A percentile compares a stretch with the other conserved stretches of the same genome.
phyloP scores from a whole-genome alignment of 2,329 filamentous ascomycete genomes.

The Ambrosiella cleistominuta region DNA sequence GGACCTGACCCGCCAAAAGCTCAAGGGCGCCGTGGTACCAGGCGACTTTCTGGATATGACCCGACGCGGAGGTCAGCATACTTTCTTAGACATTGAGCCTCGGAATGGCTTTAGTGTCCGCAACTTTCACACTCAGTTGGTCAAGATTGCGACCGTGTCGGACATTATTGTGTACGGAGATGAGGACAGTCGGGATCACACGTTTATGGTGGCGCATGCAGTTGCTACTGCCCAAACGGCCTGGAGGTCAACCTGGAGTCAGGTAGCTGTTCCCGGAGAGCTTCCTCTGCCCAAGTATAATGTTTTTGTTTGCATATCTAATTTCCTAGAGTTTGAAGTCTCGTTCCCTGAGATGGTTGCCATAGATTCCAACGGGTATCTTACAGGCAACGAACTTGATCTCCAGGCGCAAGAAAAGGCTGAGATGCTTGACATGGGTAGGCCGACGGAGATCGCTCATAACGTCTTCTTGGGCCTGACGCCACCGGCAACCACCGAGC shows the following conservation, averaged over 20 bases:
- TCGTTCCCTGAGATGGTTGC: slow-evolving; percentile 54
- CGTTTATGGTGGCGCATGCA: slow-evolving; percentile 45
- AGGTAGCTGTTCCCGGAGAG: slow-evolving; percentile 27
- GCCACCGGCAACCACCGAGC: slow-evolving; percentile 46
- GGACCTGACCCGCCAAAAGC: slow-evolving; percentile 51
- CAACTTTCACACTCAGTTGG: slow-evolving; percentile 91
- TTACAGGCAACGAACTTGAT: slow-evolving; percentile 66
- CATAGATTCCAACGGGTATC: slow-evolving; percentile 50
- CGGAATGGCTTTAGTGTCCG: slow-evolving; percentile 82
- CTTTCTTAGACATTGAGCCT: slow-evolving; percentile 73
- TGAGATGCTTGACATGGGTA: slow-evolving; percentile 91
- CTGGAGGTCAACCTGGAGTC: slow-evolving; percentile 51
- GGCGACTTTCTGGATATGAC: slow-evolving; percentile 5
- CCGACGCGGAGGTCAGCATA: slow-evolving; percentile 19
- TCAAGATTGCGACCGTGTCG: slow-evolving; percentile 71
- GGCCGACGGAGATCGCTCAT: slow-evolving; percentile 67
- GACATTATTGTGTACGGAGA: slow-evolving; percentile 89
- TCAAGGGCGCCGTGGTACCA: slow-evolving; percentile 70
- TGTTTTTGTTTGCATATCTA: slow-evolving; percentile 56
- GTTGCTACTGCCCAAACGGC: slow-evolving; percentile 60
- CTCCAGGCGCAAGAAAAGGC: slow-evolving; percentile 75
- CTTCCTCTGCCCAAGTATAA: slow-evolving; percentile 47
- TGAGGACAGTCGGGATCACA: slow-evolving; percentile 31
- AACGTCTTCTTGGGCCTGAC: slow-evolving; percentile 88
- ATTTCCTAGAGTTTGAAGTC: slow-evolving; percentile 56